Percentiles rank a stretch among this genome's conserved stretches.
phyloP scores from a whole-genome alignment of 1,284 basidiomycete species.

The Fomitopsis palustris region DNA sequence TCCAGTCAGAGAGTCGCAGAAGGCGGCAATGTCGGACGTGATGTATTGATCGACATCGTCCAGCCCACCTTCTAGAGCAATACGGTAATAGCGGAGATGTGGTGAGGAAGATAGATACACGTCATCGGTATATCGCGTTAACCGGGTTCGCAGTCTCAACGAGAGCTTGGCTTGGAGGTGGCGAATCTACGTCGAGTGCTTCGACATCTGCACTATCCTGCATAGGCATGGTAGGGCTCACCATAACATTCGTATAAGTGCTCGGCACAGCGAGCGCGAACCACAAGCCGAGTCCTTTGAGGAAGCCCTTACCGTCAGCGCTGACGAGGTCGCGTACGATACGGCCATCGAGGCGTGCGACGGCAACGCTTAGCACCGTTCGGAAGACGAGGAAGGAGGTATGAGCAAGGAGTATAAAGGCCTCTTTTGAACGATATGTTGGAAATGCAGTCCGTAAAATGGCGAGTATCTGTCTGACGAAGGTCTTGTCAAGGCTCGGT shows the following conservation, averaged over 20 bases:
- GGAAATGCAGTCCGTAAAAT: constrained; percentile 79
- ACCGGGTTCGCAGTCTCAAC: constrained; percentile 78
- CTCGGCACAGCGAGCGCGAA: constrained; percentile 89
- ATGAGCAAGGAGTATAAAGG: constrained; percentile 75
- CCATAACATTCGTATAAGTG: constrained; percentile 96
- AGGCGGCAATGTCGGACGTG: constrained; percentile 90
- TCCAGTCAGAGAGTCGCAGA: constrained; percentile 84
- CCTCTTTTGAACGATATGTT: constrained; percentile 71
- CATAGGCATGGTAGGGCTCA: constrained; percentile 25
- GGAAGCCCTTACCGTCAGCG: constrained; percentile 83
- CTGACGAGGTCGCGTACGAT: constrained; percentile 90
- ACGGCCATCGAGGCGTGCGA: constrained; percentile 86
- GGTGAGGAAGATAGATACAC: constrained; percentile 81
- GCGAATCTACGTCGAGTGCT: constrained; percentile 57
- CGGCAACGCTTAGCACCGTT: constrained; percentile 84
- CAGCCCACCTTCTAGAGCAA: constrained; percentile 50
- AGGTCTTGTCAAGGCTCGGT: constrained; percentile 75
- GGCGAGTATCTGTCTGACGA: constrained; percentile 76
- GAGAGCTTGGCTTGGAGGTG: constrained; percentile 91
- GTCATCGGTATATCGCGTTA: constrained; percentile 92
- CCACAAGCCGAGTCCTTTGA: constrained; percentile 85
- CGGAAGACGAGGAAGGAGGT: constrained; percentile 86
- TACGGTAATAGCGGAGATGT: constrained; percentile 67
- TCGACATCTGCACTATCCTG: not conserved
- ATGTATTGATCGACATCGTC: constrained; percentile 90